Percentiles rank a stretch among this genome's conserved stretches.
Evolutionary conservation across 2,329 filamentous ascomycete species (phyloP).

Genomic region (Cercospora zeina): DNA sequence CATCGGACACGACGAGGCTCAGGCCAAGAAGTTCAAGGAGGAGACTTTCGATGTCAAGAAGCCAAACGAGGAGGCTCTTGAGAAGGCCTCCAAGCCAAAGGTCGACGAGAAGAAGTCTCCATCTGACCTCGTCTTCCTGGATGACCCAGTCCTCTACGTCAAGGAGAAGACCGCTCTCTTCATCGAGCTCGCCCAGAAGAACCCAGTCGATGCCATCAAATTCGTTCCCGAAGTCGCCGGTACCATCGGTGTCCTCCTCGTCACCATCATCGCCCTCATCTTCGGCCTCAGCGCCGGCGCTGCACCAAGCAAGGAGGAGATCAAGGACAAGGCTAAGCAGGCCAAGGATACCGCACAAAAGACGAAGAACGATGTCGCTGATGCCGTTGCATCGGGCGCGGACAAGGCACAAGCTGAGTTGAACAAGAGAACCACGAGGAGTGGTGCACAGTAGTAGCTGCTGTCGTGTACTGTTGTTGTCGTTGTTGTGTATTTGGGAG

Average conservation of each 20-base stretch:
- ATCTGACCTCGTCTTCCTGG: slow-evolving; percentile 79
- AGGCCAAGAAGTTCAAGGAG: slow-evolving; percentile 82
- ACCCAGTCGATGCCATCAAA: slow-evolving; percentile 81
- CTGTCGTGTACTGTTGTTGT: not conserved
- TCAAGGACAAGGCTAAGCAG: slow-evolving; percentile 72
- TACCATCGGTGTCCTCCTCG: slow-evolving; percentile 68
- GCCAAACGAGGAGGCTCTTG: slow-evolving; percentile 74
- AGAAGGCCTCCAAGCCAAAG: slow-evolving; percentile 77
- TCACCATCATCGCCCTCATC: slow-evolving; percentile 69
- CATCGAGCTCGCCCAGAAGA: slow-evolving; percentile 75
- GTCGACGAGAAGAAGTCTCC: slow-evolving; percentile 64
- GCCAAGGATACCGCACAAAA: slow-evolving; percentile 69
- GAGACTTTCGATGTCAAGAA: slow-evolving; percentile 92
- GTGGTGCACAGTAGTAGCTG: slow-evolving; percentile 24
- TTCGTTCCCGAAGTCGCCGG: slow-evolving; percentile 90
- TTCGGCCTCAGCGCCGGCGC: slow-evolving; percentile 63
- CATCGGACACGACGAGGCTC: slow-evolving; percentile 93
- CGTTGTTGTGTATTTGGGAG: slow-evolving; percentile 3
- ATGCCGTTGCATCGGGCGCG: slow-evolving; percentile 60
- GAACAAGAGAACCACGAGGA: slow-evolving; percentile 52
- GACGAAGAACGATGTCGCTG: slow-evolving; percentile 69
- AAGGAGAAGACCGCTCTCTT: slow-evolving; percentile 94
- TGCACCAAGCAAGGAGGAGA: slow-evolving; percentile 63
- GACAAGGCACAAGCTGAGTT: slow-evolving; percentile 73
- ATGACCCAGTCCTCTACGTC: slow-evolving; percentile 84